Conservation (phyloP, 106 monocot species). For the Dioscorea zingiberensis region DNA sequence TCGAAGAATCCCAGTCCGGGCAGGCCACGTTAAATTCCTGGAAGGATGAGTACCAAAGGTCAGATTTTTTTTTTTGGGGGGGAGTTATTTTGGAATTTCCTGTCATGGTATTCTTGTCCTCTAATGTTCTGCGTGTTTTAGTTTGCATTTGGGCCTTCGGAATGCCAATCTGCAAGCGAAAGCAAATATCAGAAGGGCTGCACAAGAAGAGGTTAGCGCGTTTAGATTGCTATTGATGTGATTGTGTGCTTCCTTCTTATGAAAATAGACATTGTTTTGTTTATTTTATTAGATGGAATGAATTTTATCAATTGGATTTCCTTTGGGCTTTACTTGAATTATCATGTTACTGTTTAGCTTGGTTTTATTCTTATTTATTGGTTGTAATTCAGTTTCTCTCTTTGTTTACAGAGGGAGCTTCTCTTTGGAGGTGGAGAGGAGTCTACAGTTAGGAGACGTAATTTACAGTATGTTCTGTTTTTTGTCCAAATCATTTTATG, state of each 20-base stretch:
- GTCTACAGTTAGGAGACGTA: constrained; percentile 86
- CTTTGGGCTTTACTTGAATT: too few relatives aligned
- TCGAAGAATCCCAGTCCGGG: constrained; percentile 40
- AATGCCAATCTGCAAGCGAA: constrained; percentile 94
- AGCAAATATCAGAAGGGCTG: constrained; percentile 71
- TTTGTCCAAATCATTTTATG: neutral
- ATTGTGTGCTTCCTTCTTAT: too few relatives aligned
- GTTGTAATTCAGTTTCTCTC: neutral
- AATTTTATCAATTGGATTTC: too few relatives aligned
- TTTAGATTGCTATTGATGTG: too few relatives aligned
- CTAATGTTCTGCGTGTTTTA: neutral
- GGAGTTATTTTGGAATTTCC: neutral
- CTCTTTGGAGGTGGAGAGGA: constrained; percentile 95
- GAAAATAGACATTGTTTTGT: too few relatives aligned
- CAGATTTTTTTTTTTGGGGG: neutral
- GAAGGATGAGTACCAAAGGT: constrained; percentile 80
- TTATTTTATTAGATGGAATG: too few relatives aligned
- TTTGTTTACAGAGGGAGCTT: constrained; percentile 66
- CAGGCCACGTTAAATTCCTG: constrained; percentile 37
- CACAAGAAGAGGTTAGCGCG: constrained; percentile 63
- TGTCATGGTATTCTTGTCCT: neutral
- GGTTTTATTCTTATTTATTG: neutral
- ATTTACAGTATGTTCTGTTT: constrained; percentile 68
- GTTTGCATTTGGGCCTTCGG: constrained; percentile 54
- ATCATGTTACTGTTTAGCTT: too few relatives aligned